These are phyloP conservation scores for Candida xyloterini DNA, from an alignment of 805 yeast species.

Conservation along the genomic window DNA sequence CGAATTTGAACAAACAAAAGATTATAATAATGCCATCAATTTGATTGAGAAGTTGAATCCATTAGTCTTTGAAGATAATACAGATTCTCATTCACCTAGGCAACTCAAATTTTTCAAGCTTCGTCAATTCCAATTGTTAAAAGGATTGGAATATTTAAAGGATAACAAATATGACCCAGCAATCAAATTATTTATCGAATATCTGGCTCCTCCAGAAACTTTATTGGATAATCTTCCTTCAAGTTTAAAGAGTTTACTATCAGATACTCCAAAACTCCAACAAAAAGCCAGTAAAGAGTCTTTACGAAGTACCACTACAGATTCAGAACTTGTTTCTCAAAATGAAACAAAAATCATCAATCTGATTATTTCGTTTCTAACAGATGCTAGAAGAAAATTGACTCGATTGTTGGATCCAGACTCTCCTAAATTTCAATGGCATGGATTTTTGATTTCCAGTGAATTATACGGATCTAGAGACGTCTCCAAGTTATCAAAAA, in stretches of 20 bases:
- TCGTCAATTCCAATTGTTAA: slow-evolving; percentile 42
- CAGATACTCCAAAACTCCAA: slow-evolving; percentile 1
- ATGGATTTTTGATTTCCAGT: slow-evolving; percentile 41
- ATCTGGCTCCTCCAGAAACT: slow-evolving; percentile 56
- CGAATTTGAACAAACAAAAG: slow-evolving; percentile 28
- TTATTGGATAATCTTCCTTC: slow-evolving; percentile 48
- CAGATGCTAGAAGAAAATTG: slow-evolving; percentile 52
- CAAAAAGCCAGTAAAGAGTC: slow-evolving; percentile 12
- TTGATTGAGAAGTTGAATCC: slow-evolving; percentile 36
- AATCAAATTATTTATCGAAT: slow-evolving; percentile 46
- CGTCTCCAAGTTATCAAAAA: slow-evolving; percentile 32
- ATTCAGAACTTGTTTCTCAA: slow-evolving; percentile 18
- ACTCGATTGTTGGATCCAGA: slow-evolving; percentile 38
- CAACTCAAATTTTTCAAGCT: slow-evolving; percentile 35
- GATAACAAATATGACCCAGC: slow-evolving; percentile 34
- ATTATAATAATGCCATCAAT: slow-evolving; percentile 43
- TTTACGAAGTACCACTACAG: neutral
- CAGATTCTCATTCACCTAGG: slow-evolving; percentile 21
- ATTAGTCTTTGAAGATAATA: slow-evolving; percentile 16
- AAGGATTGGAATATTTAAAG: slow-evolving; percentile 35
- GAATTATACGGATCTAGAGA: slow-evolving; percentile 33
- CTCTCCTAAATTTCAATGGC: slow-evolving; percentile 41
- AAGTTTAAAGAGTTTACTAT: slow-evolving; percentile 11
- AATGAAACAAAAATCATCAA: slow-evolving; percentile 35
- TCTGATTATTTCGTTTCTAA: slow-evolving; percentile 44